Conservation (phyloP, 116 monocot genomes). For the Dioscorea cayenensis region DNA sequence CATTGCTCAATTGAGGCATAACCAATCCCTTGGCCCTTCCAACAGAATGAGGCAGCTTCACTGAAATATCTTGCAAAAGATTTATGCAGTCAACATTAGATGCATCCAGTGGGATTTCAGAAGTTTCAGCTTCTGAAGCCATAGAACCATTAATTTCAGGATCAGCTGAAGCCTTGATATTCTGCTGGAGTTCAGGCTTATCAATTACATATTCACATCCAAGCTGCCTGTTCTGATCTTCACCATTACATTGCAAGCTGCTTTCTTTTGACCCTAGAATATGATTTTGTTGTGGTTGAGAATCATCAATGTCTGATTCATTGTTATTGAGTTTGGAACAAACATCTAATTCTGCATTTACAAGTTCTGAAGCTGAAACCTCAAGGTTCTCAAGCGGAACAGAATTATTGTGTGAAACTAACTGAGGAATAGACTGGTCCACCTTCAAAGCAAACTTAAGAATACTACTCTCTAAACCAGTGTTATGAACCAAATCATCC, state of each 20-base stretch:
- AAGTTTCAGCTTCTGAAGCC: neutral
- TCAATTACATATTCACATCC: neutral
- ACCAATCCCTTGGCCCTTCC: neutral
- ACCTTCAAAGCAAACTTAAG: conserved; percentile 3
- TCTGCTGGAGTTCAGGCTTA: neutral
- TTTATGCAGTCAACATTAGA: neutral
- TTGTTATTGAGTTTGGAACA: neutral
- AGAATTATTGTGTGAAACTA: neutral
- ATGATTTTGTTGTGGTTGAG: neutral
- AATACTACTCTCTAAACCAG: neutral
- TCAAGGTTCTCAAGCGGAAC: conserved; percentile 7
- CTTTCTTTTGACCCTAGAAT: neutral
- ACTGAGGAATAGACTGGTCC: neutral
- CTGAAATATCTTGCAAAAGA: neutral
- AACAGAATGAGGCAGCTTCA: neutral
- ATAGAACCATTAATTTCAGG: neutral
- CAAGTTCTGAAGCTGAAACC: neutral
- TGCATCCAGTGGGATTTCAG: neutral
- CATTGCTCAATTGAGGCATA: neutral
- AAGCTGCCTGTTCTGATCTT: neutral
- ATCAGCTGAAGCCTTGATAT: neutral
- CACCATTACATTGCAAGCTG: neutral
- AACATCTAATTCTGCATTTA: neutral
- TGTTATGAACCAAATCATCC: neutral
- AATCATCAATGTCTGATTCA: neutral